Evolutionary conservation across 2,329 filamentous ascomycete genomes (phyloP).

Genomic region (Fusarium nisikadoi): DNA sequence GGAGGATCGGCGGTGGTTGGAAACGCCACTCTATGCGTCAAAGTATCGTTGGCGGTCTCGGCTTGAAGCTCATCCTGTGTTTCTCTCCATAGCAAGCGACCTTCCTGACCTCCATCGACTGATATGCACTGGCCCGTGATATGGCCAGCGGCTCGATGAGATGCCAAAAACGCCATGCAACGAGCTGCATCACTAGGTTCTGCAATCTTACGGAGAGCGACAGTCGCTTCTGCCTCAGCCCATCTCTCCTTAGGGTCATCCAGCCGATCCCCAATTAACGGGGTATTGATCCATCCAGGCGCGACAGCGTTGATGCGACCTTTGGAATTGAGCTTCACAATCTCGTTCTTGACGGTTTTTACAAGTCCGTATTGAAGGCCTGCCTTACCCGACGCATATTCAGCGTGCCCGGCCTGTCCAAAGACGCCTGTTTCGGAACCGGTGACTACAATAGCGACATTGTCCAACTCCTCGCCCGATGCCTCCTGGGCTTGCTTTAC

Average conservation of each 20-base stretch:
- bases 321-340: neutral
- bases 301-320: neutral
- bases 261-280: neutral
- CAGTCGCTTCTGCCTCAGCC: neutral
- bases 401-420: neutral
- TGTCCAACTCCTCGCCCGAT: rapidly evolving
- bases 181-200: neutral
- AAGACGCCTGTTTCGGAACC: neutral
- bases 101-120: neutral
- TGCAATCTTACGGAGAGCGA: neutral
- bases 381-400: neutral
- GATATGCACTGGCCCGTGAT: neutral
- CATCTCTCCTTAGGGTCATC: neutral
- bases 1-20: rapidly evolving
- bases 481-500: rapidly evolving
- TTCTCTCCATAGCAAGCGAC: neutral
- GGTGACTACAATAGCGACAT: neutral
- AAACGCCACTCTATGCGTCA: rapidly evolving
- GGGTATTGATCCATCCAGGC: neutral
- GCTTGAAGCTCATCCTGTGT: rapidly evolving
- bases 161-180: neutral
- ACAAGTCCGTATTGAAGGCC: neutral
- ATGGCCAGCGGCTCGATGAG: neutral
- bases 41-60: rapidly evolving
- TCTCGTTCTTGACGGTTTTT: neutral